Percentiles rank a stretch among this genome's conserved stretches.
phyloP scores from a whole-genome alignment of 176 grass and related monocot species.

The Triticum dicoccoides region DNA sequence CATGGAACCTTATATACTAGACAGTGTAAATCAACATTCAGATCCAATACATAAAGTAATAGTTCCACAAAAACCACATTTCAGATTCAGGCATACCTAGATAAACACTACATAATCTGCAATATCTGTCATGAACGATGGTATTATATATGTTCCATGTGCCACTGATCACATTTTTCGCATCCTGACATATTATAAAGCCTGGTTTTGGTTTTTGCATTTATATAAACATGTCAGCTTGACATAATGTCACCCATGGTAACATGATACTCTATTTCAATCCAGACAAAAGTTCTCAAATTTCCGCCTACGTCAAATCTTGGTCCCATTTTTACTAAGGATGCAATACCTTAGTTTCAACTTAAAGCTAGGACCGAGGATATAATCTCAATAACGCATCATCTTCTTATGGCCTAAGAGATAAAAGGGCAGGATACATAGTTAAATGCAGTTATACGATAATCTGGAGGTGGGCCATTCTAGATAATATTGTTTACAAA shows the following conservation, averaged over 20 bases:
- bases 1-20: background rate
- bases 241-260: background rate
- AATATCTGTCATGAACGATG: background rate
- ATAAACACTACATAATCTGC: background rate
- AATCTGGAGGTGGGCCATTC: background rate
- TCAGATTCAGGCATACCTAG: background rate
- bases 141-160: background rate
- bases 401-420: conserved; percentile 16
- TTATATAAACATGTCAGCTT: background rate
- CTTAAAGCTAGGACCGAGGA: background rate
- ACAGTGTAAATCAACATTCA: background rate
- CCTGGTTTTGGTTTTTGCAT: background rate
- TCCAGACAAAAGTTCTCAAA: background rate
- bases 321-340: conserved; percentile 6
- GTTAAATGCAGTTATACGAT: background rate
- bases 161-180: background rate
- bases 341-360: background rate
- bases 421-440: background rate
- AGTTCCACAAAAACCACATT: background rate
- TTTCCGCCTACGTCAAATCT: background rate
- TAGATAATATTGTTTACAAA: background rate
- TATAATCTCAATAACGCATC: background rate
- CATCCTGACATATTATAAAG: background rate
- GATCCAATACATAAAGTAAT: no score
- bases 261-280: background rate